Base-by-base conservation (phyloP, 2,329 filamentous ascomycete species). In the Tolypocladium ovalisporum region DNA sequence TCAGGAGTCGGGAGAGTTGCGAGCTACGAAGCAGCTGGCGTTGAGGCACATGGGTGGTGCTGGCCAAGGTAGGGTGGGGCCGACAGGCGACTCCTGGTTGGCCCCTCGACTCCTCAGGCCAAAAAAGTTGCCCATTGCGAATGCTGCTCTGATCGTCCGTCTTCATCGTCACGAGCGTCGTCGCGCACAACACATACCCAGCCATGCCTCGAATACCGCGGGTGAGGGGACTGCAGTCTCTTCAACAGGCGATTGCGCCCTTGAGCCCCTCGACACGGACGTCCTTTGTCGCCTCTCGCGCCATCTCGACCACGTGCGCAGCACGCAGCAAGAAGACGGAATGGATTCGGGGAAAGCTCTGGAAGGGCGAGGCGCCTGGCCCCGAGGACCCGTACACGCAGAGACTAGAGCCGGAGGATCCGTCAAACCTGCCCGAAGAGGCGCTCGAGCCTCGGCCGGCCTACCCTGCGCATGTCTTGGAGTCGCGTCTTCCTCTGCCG, bases 131-230 rank as follows among this genome's bases (percentile, higher is more conserved):
- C 27, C 58, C 22, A 32, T 44, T 29, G 36, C 56, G 34, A 54
- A 29, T 22, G 35, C 54, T 49, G 17, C 32, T 35, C 47, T 52
- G 47, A 12, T 29, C 19, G 53, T 44, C 27, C 53, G 9, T 55
- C 29, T 35, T 36, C 29, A 53, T 7, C 39, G 17, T 32, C 32
- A 17, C 15, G 5, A 40, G 29, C 51, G 36, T 22, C 51, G 29
- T 40, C 34, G 15, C 32, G 32, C 32, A 40, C 56, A 42, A 29
- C 35, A 57, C 36, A 44, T 19, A 13, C 29, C 49, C 52, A 60
- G 68, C 60, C 62, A 77, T 79, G 74, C 67, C 75, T 58, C 73
- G 75, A 68, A 70, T 77, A 73, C 64, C 73, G 58, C 67, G 71
- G 61, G 62, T 71, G 61, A 66, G 68, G 64, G 67, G 69, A 40